Evolutionary conservation across 805 yeast species (phyloP).

Genomic region (Brettanomyces bruxellensis): DNA sequence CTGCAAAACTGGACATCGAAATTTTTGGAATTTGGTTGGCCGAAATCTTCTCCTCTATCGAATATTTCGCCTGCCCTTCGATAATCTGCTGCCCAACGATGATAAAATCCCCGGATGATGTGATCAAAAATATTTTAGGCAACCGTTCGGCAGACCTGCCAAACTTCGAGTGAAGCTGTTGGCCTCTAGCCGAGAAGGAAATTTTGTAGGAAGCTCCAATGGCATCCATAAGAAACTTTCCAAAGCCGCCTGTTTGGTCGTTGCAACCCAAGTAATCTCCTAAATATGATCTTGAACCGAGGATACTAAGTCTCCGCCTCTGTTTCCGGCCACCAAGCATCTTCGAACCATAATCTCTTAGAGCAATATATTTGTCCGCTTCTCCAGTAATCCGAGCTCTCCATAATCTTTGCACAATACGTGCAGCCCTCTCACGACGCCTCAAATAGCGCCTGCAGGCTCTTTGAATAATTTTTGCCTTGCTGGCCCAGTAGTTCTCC

Average conservation of each 20-base stretch:
- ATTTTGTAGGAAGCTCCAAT: constrained; percentile 62
- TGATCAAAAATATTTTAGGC: constrained; percentile 64
- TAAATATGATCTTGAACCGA: constrained; percentile 82
- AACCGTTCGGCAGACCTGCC: constrained; percentile 84
- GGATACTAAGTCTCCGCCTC: constrained; percentile 77
- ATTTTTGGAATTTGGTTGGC: constrained; percentile 51
- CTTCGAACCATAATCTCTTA: constrained; percentile 76
- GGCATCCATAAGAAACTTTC: constrained; percentile 63
- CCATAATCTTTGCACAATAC: constrained; percentile 72
- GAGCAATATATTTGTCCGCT: constrained; percentile 61
- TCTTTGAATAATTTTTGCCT: constrained; percentile 96
- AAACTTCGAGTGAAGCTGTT: constrained; percentile 72
- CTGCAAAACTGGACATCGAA: constrained; percentile 68
- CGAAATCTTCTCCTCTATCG: constrained; percentile 56
- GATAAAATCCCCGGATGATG: constrained; percentile 45
- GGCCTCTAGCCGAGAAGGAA: constrained; percentile 76
- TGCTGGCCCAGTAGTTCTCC: constrained; percentile 94
- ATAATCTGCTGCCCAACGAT: constrained; percentile 66
- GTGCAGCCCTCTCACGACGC: constrained; percentile 81
- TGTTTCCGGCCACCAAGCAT: constrained; percentile 71
- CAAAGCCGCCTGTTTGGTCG: constrained; percentile 58
- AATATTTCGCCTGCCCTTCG: constrained; percentile 43
- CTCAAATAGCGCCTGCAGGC: constrained; percentile 86
- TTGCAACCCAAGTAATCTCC: constrained; percentile 94
- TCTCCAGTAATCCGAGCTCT: constrained; percentile 65